These are phyloP conservation scores for Plasmodium vivax DNA, from an alignment of 169 alveolate species.

Conservation along the genomic window DNA sequence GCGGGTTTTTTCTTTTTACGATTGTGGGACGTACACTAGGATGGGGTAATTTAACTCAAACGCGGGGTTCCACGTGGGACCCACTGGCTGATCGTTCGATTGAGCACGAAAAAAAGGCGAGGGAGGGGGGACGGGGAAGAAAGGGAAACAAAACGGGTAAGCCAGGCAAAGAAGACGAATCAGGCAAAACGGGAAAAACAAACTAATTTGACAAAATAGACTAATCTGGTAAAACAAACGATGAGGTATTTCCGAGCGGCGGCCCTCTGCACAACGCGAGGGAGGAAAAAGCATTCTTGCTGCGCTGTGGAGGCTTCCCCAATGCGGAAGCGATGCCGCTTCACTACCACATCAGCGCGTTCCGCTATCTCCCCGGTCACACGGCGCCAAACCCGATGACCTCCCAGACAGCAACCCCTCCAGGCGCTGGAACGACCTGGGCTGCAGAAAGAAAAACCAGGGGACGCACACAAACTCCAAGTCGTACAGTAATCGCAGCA, in stretches of 20 bases:
- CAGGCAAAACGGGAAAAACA: neutral
- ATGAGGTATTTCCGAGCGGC: neutral
- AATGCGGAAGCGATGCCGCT: neutral
- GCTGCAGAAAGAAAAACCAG: slow-evolving; percentile 52
- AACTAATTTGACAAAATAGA: neutral
- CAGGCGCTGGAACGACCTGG: slow-evolving; percentile 20
- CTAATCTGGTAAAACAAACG: neutral
- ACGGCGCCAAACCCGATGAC: neutral
- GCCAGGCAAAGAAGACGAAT: neutral
- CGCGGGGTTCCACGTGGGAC: neutral
- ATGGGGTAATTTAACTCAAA: neutral
- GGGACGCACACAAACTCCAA: slow-evolving; percentile 48
- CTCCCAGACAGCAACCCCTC: neutral
- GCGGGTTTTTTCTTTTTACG: neutral
- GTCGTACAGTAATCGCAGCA: slow-evolving; percentile 4
- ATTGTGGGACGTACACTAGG: slow-evolving; percentile 6
- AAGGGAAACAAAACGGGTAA: neutral
- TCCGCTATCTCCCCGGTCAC: neutral
- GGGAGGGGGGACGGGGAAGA: neutral
- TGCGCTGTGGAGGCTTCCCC: neutral
- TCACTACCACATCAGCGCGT: neutral
- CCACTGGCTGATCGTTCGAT: neutral
- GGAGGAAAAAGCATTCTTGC: neutral
- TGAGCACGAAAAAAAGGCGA: neutral
- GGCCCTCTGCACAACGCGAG: neutral